Evolutionary conservation across 108 stramenopile genomes (phyloP).

Genomic region (Bacterosira constricta): DNA sequence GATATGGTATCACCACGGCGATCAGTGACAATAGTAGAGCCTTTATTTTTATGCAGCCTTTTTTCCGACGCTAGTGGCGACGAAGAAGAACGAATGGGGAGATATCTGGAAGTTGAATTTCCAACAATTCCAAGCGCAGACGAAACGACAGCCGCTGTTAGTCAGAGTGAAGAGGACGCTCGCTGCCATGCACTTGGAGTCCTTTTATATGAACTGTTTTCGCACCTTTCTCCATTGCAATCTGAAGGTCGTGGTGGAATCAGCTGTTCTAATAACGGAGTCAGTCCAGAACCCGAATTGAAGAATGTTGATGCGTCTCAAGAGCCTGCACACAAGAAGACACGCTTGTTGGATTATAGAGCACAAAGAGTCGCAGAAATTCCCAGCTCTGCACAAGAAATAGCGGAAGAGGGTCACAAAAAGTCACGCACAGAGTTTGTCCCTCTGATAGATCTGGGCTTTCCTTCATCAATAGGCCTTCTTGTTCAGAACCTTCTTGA

Average conservation of each 20-base stretch:
- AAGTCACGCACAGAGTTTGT: not conserved
- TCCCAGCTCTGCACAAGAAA: not conserved
- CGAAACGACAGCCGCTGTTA: not conserved
- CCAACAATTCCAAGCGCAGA: not conserved
- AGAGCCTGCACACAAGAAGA: not conserved
- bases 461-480: constrained; percentile 10
- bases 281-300: not conserved
- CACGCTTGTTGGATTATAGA: not conserved
- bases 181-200: constrained; percentile 25
- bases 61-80: constrained; percentile 1
- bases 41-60: constrained; percentile 4
- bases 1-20: constrained; percentile 34
- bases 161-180: constrained; percentile 2
- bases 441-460: constrained; percentile 8
- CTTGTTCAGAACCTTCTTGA: constrained; percentile 35
- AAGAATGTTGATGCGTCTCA: not conserved
- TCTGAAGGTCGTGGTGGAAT: not conserved
- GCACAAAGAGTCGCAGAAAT: not conserved
- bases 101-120: constrained; percentile 11
- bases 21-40: constrained; percentile 14
- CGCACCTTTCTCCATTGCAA: not conserved
- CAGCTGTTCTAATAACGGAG: not conserved
- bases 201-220: constrained; percentile 25
- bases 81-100: not conserved
- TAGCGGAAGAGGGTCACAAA: not conserved